Base-by-base conservation (phyloP, 805 yeast species). In the Ogataea corticis region DNA sequence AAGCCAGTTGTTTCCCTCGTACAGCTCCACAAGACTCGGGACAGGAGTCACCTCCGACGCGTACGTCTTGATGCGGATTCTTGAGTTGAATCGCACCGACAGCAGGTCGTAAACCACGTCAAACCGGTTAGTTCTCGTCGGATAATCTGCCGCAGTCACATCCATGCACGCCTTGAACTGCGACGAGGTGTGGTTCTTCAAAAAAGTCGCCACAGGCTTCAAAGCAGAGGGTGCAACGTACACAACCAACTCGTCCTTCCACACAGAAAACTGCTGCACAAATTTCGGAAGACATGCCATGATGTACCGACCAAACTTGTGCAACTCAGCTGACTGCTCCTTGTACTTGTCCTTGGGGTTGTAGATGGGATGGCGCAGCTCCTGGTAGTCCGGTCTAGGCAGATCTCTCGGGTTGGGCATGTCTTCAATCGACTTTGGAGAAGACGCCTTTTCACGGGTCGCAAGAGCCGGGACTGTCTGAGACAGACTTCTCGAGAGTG, bases 31-130 rank as follows among this genome's bases (percentile, higher is more conserved):
- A 50, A 85, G 67, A 46, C 89, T 80, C 30, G 96, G 96, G 50
- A 88, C 95, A 3, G 94, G 79, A 38, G 85, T 75, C 37, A 85
- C 80, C 68, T 88, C 96, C 39, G 83, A 81, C 14, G 96, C 94
- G 58, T 85, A 88, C 12, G 96, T 88, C 73, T 88, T 88, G 61
- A 88, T 89, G 65, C 96, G 77, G 65, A 88, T 85, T 66, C 96
- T 78, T 5, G 96, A 85, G 71, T 87, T 87, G 75, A 82, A 86
- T 61, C 94, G 82, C 41, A 83, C 85, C 33, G 91, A 83, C 55
- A 88, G 75, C 60, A 88, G 63, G 68, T 88, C 87, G 70, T 88
- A 88, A 17, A 88, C 92, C 42, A 88, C 89, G 59, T 88, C 96
- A 62, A 88, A 88, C 64, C 96, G 79, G 71, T 87, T 85, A 39